These are phyloP conservation scores for Pseudonectria foliicola DNA, from an alignment of 2,329 filamentous ascomycete species.

Conservation along the genomic window DNA sequence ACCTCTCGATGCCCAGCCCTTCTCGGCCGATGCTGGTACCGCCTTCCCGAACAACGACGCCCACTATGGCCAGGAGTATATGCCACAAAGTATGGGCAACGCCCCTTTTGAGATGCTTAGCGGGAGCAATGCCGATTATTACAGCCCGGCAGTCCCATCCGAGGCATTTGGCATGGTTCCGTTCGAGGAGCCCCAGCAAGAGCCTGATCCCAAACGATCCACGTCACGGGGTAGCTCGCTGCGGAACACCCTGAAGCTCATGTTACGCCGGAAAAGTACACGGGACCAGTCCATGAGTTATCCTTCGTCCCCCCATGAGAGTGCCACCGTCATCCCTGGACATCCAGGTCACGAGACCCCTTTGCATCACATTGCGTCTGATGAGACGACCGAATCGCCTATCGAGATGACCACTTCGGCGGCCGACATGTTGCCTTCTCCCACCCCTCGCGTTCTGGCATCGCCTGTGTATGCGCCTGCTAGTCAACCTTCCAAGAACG, in stretches of 20 bases:
- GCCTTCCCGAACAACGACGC: constrained; percentile 15
- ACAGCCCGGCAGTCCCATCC: constrained; percentile 33
- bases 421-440: constrained; percentile 9
- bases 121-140: constrained; percentile 35
- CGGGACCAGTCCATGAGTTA: constrained; percentile 24
- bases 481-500: constrained; percentile 6
- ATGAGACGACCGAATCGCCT: constrained; percentile 24
- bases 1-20: constrained; percentile 6
- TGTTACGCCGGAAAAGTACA: constrained; percentile 29
- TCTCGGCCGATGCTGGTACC: constrained; percentile 9
- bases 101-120: constrained; percentile 26
- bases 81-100: constrained; percentile 21
- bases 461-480: constrained; percentile 17
- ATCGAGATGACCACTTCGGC: constrained; percentile 19
- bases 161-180: constrained; percentile 34
- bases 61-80: constrained; percentile 18
- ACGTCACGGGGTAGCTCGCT: constrained; percentile 29
- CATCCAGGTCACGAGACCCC: constrained; percentile 9
- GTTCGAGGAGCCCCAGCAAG: constrained; percentile 14
- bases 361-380: constrained; percentile 16
- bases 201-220: constrained; percentile 16
- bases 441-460: constrained; percentile 11
- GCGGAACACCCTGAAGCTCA: constrained; percentile 27
- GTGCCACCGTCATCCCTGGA: constrained; percentile 1
- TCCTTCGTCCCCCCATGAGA: constrained; percentile 15